Base-by-base conservation (phyloP, 73 alveolate species). In the Durusdinium trenchii region DNA sequence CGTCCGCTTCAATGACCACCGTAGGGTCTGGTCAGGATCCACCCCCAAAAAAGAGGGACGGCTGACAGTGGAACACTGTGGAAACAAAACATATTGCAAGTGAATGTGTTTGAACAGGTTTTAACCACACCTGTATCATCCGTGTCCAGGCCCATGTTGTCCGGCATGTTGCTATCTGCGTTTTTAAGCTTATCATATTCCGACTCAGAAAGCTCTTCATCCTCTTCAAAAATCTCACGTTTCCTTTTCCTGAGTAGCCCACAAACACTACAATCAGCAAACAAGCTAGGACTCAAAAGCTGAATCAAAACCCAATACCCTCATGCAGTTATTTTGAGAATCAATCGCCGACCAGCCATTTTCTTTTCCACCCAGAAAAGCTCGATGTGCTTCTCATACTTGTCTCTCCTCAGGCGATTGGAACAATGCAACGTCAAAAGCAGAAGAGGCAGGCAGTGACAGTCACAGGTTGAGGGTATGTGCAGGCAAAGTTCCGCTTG, bases 341-440 rank as follows among this genome's bases (percentile, higher is more conserved):
- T 35, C 85, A 73, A 38, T 52, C 35, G 35, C 32, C 85, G 85
- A 35, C 85, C 85, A 32, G 54, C 85, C 32, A 52, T 73, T 52
- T 73, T 73, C 36, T 26, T 73, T 14, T 73, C 47, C 54, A 73
- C 85, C 85, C 85, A 73, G 85, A 23, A 73, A 36, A 2, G 30
- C 35, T 40, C 14, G 23, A 73, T 32, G 54, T 73, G 85, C 52
- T 73, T 73, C 52, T 73, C 85, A 38, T 73, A 73, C 14, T 14
- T 32, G 85, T 73, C 85, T 10, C 85, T 48, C 85, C 85, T 73
- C n/a, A n/a, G n/a, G n/a, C n/a, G n/a, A n/a, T n/a, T n/a, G n/a
- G n/a, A n/a, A n/a, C n/a, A n/a, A n/a, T n/a, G n/a, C n/a, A n/a
- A n/a, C n/a, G n/a, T n/a, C n/a, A n/a, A n/a, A n/a, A n/a, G n/a